Base-by-base conservation (phyloP, 192 early-diverging fungal species). In the Diversispora eburnea region DNA sequence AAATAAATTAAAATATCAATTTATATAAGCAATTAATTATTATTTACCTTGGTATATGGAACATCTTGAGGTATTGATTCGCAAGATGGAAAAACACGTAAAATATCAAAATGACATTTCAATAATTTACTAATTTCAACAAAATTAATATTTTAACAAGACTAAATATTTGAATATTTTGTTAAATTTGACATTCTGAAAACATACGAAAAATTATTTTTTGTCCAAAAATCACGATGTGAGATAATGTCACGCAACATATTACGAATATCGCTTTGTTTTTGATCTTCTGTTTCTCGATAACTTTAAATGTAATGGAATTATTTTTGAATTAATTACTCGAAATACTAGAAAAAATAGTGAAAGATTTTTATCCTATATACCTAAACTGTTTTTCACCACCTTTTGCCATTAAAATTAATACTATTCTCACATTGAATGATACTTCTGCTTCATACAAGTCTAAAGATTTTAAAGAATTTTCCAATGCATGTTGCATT, bases 51-150 rank as follows among this genome's bases (percentile, higher is more conserved):
- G 22, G 61, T 55, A 39, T 61, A 43, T 12, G 72, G 49, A 17
- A 73, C 54, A 46, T 73, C 72, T 46, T 65, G 39, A 19, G 13
- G 4, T n/a, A 73, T 39, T 61, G 10, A 5, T 51, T 60, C 60
- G 47, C 42, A 60, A 42, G 72, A 45, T 22, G 72, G 61, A 0
- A 73, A 13, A 9, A 64, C 61, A 41, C 72, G 72, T 73, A 73
- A 54, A 64, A 73, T 64, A 55, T 73, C 72, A 73, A 73, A 73
- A 73, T 73, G 72, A 55, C 49, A 73, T 49, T 54, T 43, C 8
- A 64, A 5, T 17, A 7, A n/a, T 13, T 61, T 73, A 54, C 4
- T 54, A 54, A 12, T 17, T 54, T 54, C 13, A 54, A 54, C n/a
- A 54, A 54, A 10, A 54, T 4, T 2, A 19, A 70, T 49, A n/a